Evolutionary conservation across 805 yeast genomes (phyloP).

Genomic region (Brettanomyces naardenensis): DNA sequence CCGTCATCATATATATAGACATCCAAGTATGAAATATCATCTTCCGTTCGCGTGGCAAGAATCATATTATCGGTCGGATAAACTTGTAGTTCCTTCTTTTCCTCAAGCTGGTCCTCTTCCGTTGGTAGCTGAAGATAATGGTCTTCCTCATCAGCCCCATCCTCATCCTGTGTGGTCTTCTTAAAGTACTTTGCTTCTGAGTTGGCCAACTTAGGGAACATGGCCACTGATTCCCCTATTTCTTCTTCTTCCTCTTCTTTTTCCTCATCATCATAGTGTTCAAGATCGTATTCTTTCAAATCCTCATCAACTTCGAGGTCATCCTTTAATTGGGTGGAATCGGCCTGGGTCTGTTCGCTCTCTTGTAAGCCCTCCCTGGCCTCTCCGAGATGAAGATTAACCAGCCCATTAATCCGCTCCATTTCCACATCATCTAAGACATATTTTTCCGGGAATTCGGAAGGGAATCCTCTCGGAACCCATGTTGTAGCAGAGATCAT

Average conservation of each 20-base stretch:
- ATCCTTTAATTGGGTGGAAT: slow-evolving; percentile 29
- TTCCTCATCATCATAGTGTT: slow-evolving; percentile 69
- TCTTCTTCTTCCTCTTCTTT: slow-evolving; percentile 38
- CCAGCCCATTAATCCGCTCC: slow-evolving; percentile 81
- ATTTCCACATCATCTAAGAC: slow-evolving; percentile 88
- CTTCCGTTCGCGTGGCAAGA: slow-evolving; percentile 91
- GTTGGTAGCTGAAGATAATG: slow-evolving; percentile 57
- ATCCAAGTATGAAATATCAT: slow-evolving; percentile 85
- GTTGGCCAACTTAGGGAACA: slow-evolving; percentile 65
- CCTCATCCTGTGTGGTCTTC: slow-evolving; percentile 24
- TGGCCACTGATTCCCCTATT: slow-evolving; percentile 47
- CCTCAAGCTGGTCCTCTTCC: slow-evolving; percentile 62
- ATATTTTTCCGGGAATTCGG: slow-evolving; percentile 85
- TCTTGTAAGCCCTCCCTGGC: slow-evolving; percentile 35
- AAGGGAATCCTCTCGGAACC: slow-evolving; percentile 95
- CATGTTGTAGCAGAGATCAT: slow-evolving; percentile 92
- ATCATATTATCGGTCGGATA: slow-evolving; percentile 86
- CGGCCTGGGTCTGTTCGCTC: too few species aligned
- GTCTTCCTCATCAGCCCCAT: slow-evolving; percentile 31
- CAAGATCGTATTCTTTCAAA: slow-evolving; percentile 80
- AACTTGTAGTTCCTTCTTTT: slow-evolving; percentile 75
- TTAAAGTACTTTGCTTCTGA: slow-evolving; percentile 50
- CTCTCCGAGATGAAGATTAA: slow-evolving; percentile 72
- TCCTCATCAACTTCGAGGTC: slow-evolving; percentile 73
- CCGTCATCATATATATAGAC: slow-evolving; percentile 93